Conservation (phyloP, 1,284 basidiomycete species). For the Neonothopanus nambi region DNA sequence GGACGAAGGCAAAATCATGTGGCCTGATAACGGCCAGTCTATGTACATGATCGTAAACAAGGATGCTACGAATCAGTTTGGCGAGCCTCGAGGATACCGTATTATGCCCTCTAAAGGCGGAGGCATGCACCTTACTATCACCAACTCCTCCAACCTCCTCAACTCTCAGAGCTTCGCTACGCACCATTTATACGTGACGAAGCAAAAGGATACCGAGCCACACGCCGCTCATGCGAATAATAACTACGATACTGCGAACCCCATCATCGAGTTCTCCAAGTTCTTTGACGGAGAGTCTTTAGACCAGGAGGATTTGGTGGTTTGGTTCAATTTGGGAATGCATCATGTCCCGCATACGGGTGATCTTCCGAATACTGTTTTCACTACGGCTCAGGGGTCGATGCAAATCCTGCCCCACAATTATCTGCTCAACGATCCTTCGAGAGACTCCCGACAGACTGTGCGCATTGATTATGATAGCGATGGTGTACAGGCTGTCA, state of each 20-base stretch:
- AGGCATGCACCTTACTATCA: constrained; percentile 21
- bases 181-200: constrained; percentile 20
- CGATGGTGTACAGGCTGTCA: constrained; percentile 20
- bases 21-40: constrained; percentile 18
- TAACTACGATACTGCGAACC: constrained; percentile 22
- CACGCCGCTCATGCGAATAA: constrained; percentile 21
- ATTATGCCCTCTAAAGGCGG: constrained; percentile 21
- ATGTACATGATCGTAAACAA: constrained; percentile 24
- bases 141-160: constrained; percentile 17
- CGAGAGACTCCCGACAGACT: constrained; percentile 19
- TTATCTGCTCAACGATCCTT: constrained; percentile 22
- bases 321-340: constrained; percentile 20
- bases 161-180: constrained; percentile 21
- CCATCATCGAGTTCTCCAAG: constrained; percentile 19
- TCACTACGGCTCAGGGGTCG: constrained; percentile 22
- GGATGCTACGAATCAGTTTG: constrained; percentile 19
- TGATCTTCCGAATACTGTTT: constrained; percentile 23
- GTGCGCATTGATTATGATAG: constrained; percentile 22
- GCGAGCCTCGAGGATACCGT: constrained; percentile 19
- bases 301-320: constrained; percentile 2
- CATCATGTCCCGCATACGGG: constrained; percentile 24
- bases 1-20: constrained; percentile 19
- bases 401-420: constrained; percentile 23
- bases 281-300: constrained; percentile 18
- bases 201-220: constrained; percentile 22